These are phyloP conservation scores for Aspergillus nanangensis DNA, from an alignment of 495 filamentous ascomycete species.

Conservation along the genomic window DNA sequence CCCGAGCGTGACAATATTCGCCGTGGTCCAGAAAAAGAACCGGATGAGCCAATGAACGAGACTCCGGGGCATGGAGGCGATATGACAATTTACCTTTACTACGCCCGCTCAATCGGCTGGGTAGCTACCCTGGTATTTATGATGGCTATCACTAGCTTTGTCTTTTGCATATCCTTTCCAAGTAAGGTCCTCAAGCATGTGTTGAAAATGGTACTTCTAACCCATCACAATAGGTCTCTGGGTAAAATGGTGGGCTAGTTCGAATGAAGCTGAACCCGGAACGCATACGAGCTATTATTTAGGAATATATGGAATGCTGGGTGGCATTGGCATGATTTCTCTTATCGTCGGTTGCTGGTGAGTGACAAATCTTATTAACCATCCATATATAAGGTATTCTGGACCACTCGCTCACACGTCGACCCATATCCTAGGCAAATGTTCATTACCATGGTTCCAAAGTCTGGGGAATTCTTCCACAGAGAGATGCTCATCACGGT, in stretches of 20 bases:
- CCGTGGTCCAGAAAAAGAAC: conserved; percentile 16
- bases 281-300: conserved; percentile 46
- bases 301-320: conserved; percentile 53
- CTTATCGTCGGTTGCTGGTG: conserved; percentile 44
- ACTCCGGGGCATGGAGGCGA: conserved; percentile 45
- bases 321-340: conserved; percentile 34
- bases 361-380: conserved; percentile 5
- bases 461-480: conserved; percentile 48
- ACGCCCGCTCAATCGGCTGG: conserved; percentile 49
- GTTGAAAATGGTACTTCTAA: not conserved
- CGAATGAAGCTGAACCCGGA: conserved; percentile 38
- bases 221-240: conserved; percentile 38
- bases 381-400: not conserved
- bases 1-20: not conserved
- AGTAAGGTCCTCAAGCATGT: too few relatives aligned
- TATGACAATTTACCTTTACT: conserved; percentile 54
- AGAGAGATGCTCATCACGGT: conserved; percentile 44
- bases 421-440: conserved; percentile 35
- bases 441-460: conserved; percentile 51
- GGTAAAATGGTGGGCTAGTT: conserved; percentile 51
- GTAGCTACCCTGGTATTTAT: conserved; percentile 40
- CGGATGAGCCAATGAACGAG: conserved; percentile 21
- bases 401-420: conserved; percentile 1
- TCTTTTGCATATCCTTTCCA: conserved; percentile 45
- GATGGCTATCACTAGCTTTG: conserved; percentile 33